A percentile compares a stretch with the other conserved stretches of the same genome.
These are phyloP conservation scores for Claviceps capensis DNA, from an alignment of 2,329 filamentous ascomycete genomes.

Conservation along the genomic window DNA sequence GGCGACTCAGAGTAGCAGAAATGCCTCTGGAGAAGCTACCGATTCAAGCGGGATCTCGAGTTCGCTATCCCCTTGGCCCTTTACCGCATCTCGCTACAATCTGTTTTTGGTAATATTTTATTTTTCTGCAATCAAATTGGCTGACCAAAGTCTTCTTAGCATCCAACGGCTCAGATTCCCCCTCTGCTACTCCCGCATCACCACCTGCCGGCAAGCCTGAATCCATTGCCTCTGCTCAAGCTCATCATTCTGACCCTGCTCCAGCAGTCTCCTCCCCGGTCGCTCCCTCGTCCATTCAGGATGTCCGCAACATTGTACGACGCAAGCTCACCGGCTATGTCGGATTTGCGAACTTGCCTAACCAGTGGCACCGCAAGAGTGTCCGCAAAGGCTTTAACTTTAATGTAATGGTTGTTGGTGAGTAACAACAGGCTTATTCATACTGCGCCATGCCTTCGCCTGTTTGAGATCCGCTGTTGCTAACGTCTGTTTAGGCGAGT, in stretches of 20 bases:
- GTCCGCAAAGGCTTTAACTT: conserved; percentile 99
- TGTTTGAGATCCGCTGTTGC: neutral
- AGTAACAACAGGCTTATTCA: conserved; percentile 25
- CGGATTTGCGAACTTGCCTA: conserved; percentile 95
- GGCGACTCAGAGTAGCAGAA: neutral
- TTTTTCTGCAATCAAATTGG: conserved; percentile 1
- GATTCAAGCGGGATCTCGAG: conserved; percentile 1
- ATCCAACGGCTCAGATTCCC: conserved; percentile 31
- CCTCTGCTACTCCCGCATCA: conserved; percentile 28
- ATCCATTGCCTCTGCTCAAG: conserved; percentile 15
- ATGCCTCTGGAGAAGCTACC: neutral
- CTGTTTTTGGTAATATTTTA: conserved; percentile 1
- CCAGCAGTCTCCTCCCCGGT: conserved; percentile 21
- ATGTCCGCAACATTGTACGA: conserved; percentile 90
- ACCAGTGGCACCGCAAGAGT: conserved; percentile 99
- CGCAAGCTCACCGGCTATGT: conserved; percentile 97
- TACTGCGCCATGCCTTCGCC: neutral
- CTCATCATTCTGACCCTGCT: conserved; percentile 21
- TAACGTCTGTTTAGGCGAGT: conserved; percentile 62
- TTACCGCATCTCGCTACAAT: conserved; percentile 2
- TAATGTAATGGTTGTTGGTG: conserved; percentile 99
- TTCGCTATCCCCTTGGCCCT: conserved; percentile 19
- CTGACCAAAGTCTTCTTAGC: conserved; percentile 19
- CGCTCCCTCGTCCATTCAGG: conserved; percentile 34
- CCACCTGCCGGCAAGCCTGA: conserved; percentile 25